Base-by-base conservation (phyloP, 169 alveolate genomes). In the Plasmodium berghei region DNA sequence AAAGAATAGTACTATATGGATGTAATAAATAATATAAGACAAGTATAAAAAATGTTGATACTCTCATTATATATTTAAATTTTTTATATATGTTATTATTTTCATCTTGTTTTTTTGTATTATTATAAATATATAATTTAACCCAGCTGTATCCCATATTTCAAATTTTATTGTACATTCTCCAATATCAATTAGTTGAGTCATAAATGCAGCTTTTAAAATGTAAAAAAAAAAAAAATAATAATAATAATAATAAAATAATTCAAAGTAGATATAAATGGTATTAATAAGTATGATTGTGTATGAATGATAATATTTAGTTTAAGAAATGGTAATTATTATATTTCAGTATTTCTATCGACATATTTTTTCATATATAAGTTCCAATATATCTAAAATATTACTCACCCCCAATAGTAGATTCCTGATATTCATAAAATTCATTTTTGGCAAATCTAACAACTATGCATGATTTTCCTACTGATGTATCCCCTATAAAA, bases 81-180 rank as follows among this genome's bases (percentile, higher is more conserved):
- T 3, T 20, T 2, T 61, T 10, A 34, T 12, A 61, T 22, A 45
- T 28, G 42, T 3, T 34, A 34, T 34, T 34, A 34, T 59, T 46
- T 59, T 45, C 1, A 45, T 40, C 2, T 24, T 14, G 64, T 34
- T 18, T 45, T 34, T 22, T 14, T 71, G 24, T 20, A 16, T 59
- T 75, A 14, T 54, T 24, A 22, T 34, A 34, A 34, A 5, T 34
- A 34, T 34, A 34, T 34, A 34, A 34, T 20, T 20, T n/a, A 77
- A 93, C 95, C 96, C 97, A n/a, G 97, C 97, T 48, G 97, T 95
- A 87, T 97, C 99, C 99, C 99, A 97, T 40, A 97, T 94, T 88
- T 97, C 96, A 83, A 97, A 93, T 70, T 95, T 95, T 45, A 96
- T 96, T 20, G 93, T 92, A 62, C 88, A 85, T 62, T 91, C 95